Percentiles rank a stretch among this genome's conserved stretches.
Evolutionary conservation across 2,329 filamentous ascomycete genomes (phyloP).

Genomic region (Diatrype stigma): DNA sequence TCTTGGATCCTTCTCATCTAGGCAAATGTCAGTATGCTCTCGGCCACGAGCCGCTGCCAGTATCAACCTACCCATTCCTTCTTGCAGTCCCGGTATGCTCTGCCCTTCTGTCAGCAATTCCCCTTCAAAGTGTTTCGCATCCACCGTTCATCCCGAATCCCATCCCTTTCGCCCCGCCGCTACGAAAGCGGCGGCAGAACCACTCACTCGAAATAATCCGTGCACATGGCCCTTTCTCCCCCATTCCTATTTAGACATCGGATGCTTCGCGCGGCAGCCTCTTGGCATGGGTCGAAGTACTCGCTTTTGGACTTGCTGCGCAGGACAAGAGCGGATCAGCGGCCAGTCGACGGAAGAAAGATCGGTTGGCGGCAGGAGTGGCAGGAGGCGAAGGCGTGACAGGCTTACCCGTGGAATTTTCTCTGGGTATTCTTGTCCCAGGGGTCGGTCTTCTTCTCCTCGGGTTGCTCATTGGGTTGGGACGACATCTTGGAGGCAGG

Average conservation of each 20-base stretch:
- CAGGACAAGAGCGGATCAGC: not conserved
- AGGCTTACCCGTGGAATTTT: conserved; percentile 59
- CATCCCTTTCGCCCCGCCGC: too few species aligned
- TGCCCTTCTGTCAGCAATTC: conserved; percentile 31
- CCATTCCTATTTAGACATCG: conserved; percentile 84
- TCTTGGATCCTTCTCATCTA: conserved; percentile 32
- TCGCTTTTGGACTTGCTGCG: conserved; percentile 80
- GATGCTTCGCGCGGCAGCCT: conserved; percentile 80
- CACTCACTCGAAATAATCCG: conserved; percentile 89
- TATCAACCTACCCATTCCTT: conserved; percentile 72
- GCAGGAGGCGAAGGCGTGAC: not conserved
- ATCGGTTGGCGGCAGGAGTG: not conserved
- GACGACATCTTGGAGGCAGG: conserved; percentile 22
- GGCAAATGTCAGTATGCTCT: not conserved
- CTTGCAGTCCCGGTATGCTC: conserved; percentile 92
- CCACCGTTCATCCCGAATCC: too few species aligned
- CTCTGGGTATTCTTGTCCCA: conserved; percentile 57
- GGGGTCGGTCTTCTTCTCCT: conserved; percentile 27
- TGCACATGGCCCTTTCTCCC: conserved; percentile 83
- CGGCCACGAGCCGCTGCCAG: not conserved
- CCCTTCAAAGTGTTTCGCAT: not conserved
- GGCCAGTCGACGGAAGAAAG: not conserved
- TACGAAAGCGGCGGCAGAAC: not conserved
- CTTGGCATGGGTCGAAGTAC: conserved; percentile 93
- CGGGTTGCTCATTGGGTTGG: conserved; percentile 11